Evolutionary conservation across 352 stramenopile species (phyloP).

Genomic region (Globisporangium apiculatum): DNA sequence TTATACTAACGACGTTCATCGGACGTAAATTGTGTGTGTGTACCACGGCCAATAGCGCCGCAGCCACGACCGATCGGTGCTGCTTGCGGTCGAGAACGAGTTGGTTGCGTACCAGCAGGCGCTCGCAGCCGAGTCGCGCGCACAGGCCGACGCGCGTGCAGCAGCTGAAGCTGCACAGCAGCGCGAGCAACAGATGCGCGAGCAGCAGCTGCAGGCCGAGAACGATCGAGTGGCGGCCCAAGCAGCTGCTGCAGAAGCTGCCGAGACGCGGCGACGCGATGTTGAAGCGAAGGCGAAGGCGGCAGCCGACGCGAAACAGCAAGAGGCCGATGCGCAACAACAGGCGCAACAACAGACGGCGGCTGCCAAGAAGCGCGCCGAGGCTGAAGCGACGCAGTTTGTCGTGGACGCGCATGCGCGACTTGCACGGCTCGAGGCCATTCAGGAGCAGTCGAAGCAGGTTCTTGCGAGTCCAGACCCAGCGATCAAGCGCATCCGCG

Average conservation of each 20-base stretch:
- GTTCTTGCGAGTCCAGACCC: constrained; percentile 47
- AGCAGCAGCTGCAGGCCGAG: constrained; percentile 25
- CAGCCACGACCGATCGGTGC: constrained; percentile 23
- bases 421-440: constrained; percentile 38
- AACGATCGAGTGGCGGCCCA: constrained; percentile 30
- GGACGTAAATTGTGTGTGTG: no score
- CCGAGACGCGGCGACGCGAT: constrained; percentile 8
- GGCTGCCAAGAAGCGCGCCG: constrained; percentile 24
- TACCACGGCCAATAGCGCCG: constrained; percentile 18
- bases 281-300: not conserved
- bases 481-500: constrained; percentile 52
- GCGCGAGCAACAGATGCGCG: constrained; percentile 23
- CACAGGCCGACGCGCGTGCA: constrained; percentile 24
- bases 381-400: constrained; percentile 32
- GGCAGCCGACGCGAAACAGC: constrained; percentile 20
- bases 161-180: constrained; percentile 26
- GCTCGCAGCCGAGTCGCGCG: constrained; percentile 19
- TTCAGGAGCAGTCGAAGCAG: constrained; percentile 33
- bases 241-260: constrained; percentile 11
- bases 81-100: constrained; percentile 43
- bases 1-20: no score
- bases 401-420: constrained; percentile 34
- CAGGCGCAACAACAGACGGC: constrained; percentile 21
- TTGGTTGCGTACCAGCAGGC: constrained; percentile 38
- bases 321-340: constrained; percentile 20